phyloP scores from a whole-genome alignment of 2,329 filamentous ascomycete genomes.

The Knoxdaviesia capensis region DNA sequence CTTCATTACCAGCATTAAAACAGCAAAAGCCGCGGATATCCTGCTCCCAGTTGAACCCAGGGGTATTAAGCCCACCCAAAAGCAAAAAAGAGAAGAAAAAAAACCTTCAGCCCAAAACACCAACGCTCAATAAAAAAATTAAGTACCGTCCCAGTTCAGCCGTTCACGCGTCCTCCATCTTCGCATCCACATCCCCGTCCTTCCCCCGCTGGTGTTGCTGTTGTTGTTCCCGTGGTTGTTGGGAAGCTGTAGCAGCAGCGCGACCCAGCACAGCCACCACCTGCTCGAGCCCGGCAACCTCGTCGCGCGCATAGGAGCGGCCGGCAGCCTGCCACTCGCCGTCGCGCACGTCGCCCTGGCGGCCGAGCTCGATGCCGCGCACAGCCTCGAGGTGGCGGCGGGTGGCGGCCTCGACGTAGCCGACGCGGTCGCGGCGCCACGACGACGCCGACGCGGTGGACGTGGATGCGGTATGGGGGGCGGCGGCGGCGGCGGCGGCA shows the following conservation, averaged over 20 bases:
- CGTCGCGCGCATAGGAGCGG: constrained; percentile 23
- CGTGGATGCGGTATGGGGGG: constrained; percentile 12
- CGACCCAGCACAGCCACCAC: constrained; percentile 24
- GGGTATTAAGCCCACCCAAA: too few species aligned
- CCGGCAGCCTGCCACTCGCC: constrained; percentile 42
- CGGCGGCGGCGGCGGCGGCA: constrained; percentile 11
- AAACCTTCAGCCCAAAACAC: too few species aligned
- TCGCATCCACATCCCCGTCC: constrained; percentile 1
- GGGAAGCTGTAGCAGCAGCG: constrained; percentile 3
- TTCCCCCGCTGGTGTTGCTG: neutral
- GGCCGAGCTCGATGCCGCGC: constrained; percentile 44
- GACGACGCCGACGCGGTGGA: constrained; percentile 15
- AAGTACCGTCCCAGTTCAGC: too few species aligned
- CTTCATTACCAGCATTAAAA: too few species aligned
- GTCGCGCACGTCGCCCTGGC: constrained; percentile 39
- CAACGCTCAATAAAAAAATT: too few species aligned
- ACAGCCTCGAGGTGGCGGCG: constrained; percentile 54
- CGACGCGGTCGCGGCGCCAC: constrained; percentile 49
- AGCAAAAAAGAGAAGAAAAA: too few species aligned
- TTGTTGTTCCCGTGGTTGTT: constrained; percentile 1
- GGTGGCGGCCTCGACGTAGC: constrained; percentile 71
- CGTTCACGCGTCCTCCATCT: neutral
- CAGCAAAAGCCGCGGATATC: too few species aligned
- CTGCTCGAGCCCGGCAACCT: constrained; percentile 36
- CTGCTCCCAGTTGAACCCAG: too few species aligned